Base-by-base conservation (phyloP, 768 basidiomycete species). In the Lactarius pseudohatsudake region DNA sequence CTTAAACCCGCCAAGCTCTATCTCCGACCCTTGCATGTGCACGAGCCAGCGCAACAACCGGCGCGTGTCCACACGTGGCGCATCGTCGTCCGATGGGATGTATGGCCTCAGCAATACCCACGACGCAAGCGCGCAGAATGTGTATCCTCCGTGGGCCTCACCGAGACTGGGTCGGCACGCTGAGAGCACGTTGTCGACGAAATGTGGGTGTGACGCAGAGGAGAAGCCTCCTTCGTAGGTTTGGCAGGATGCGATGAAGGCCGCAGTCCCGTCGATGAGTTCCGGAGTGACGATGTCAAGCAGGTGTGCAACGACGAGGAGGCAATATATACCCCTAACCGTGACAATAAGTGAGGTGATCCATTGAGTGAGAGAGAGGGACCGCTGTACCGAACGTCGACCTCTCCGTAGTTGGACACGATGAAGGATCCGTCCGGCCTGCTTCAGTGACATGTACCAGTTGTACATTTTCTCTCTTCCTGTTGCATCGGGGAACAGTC, bases 221-320 rank as follows among this genome's bases (percentile, higher is more conserved):
- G 92, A 84, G 74, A 99, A 96, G 0, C 97, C 96, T 40, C 97
- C 97, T 77, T 99, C 97, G 78, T 96, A 98, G 0, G 96, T 98
- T 75, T 98, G 97, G 74, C 94, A 97, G 4, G 89, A 89, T 0
- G 88, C 86, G 61, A 99, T 80, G 79, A 95, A 98, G 8, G 80
- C 84, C 1, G 91, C 84, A 0, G 89, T 90, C 6, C 89, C 88
- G 32, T 80, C 77, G 4, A 95, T 81, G 47, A 99, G 87, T 64
- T 92, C 94, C 0, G 95, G 94, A 0, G 96, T 98, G 56, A 98
- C 77, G 20, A 99, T 77, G 70, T 97, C 86, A 53, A 98, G 83
- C 28, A 99, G 80, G 2, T 87, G 85, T 0, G 96, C 94, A 2
- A 88, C 85, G 2, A 88, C 87, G 15, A 99, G 84, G 1, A 98